Base-by-base conservation (phyloP, 352 stramenopile species). In the Pythium monospermum region DNA sequence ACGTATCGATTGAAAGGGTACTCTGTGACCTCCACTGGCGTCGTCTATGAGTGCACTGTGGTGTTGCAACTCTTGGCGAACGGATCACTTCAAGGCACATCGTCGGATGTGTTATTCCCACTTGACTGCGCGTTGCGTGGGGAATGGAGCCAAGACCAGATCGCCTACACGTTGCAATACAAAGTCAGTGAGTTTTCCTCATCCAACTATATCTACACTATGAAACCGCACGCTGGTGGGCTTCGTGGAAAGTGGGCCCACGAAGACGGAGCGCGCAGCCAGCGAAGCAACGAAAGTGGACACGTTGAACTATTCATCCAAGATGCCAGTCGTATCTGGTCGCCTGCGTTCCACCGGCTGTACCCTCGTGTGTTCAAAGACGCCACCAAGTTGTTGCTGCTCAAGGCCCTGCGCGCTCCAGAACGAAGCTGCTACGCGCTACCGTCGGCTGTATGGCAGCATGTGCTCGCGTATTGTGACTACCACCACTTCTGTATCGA, bases 101-200 rank as follows among this genome's bases (percentile, higher is more conserved):
- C 74, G 36, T 61, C 65, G 18, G 74, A 85, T 36, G 36, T 80
- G n/a, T 51, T 76, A 6, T 83, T 80, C 45, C 59, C 64, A 2
- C 73, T 83, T 51, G 61, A 76, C 31, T 84, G 72, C 21, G 46
- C 58, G 32, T 28, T 88, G 8, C 42, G 56, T 11, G 76, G 76
- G 7, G 64, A 65, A 44, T 88, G 76, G 76, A 68, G 53, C 11
- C 46, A 59, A 30, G 46, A 69, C 10, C 28, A 59, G 27, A 15
- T 85, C 15, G 65, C 56, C 38, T 88, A 80, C 35, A 53, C 74
- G 49, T 46, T 88, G 40, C 52, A 73, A 56, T 88, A 85, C 58
- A 76, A 70, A 30, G 64, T 73, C 16, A 12, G 8, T n/a, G 27
- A 27, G 8, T 26, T 18, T 16, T 52, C 48, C 4, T 37, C n/a